Evolutionary conservation across 768 basidiomycete genomes (phyloP).

Genomic region (Agaricus blazei): DNA sequence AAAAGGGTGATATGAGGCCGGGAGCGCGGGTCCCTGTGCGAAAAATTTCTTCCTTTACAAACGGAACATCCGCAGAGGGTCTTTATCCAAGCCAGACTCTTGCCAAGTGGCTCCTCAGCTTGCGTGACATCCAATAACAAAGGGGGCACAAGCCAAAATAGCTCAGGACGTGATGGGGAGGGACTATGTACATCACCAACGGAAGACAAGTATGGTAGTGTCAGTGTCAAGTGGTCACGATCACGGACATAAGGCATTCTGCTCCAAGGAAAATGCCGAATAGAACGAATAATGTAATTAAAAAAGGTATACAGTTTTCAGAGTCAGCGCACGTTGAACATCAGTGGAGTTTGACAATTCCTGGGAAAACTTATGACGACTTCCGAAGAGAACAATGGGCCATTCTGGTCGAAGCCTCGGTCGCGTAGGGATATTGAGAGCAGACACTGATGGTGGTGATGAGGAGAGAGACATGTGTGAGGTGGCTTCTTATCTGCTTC

Average conservation of each 20-base stretch:
- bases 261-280: neutral
- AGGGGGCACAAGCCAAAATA: neutral
- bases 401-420: neutral
- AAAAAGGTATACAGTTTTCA: neutral
- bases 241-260: neutral
- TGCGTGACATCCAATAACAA: neutral
- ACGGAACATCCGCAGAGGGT: too few species aligned
- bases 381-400: neutral
- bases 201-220: constrained; percentile 1
- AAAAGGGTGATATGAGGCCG: neutral
- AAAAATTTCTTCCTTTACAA: too few species aligned
- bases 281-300: neutral
- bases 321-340: neutral
- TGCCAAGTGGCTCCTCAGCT: neutral
- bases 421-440: neutral
- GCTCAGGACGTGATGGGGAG: neutral
- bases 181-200: neutral
- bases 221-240: constrained; percentile 1
- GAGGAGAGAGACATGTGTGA: neutral
- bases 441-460: constrained; percentile 4
- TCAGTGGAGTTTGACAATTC: neutral
- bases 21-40: too few species aligned
- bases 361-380: neutral
- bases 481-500: neutral
- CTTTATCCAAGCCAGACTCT: too few species aligned